Base-by-base conservation (phyloP, 768 basidiomycete species). In the Amylocystis lapponica region DNA sequence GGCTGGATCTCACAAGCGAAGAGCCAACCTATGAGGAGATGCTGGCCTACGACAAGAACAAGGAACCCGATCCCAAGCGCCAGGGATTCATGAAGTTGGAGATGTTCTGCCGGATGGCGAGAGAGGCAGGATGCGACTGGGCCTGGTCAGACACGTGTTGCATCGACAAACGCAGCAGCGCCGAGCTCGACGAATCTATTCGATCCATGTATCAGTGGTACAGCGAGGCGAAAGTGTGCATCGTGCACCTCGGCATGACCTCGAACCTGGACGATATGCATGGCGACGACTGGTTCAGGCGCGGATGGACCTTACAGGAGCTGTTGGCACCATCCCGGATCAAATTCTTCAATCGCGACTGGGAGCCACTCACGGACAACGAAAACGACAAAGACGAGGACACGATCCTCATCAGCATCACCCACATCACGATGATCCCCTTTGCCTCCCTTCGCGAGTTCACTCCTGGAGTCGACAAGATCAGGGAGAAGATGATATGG, bases 171-270 rank as follows among this genome's bases (percentile, higher is more conserved):
- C 20, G 11, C 13, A 44, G 43, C 27, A 44, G 43, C 33, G 35
- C 43, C 4, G 43, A 44, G 43, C 43, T 44, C 2, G 33, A 32
- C 17, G 43, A 44, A 17, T 32, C 43, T 16, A 44, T 44, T 34
- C 33, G 29, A 25, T 44, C 43, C 19, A 44, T 44, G 43, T 36
- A 35, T 34, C 22, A 27, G 23, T 43, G 42, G 42, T 43, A 43
- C 16, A 30, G 21, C 23, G 26, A 35, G 10, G 42, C 42, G 9
- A n/a, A 17, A 5, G 20, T 36, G 4, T 43, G 42, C 14, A 22
- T 35, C 22, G 42, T 32, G 5, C 36, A 43, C n/a, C 42, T 43
- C 16, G 23, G 41, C 21, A 43, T 44, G 21, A 30, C 29, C 10
- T 10, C 29, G 29, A 30, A 30, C 29, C 10, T 10, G 29, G 29